Evolutionary conservation across 805 yeast genomes (phyloP).

Genomic region (Pichia phayaonensis): DNA sequence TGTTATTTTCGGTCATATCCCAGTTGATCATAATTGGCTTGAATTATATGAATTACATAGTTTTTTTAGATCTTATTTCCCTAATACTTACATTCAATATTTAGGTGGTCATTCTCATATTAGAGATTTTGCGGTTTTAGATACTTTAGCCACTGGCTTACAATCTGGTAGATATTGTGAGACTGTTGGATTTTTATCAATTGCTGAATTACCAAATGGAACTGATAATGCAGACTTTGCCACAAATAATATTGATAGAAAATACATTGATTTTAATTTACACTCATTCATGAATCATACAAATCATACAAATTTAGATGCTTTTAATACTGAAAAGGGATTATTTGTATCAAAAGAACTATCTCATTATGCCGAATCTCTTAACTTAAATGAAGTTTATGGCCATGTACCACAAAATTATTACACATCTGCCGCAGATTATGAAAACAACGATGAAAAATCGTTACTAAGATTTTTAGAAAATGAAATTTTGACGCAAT

Average conservation of each 20-base stretch:
- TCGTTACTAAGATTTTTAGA: conserved; percentile 57
- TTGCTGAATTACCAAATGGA: conserved; percentile 21
- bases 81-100: conserved; percentile 63
- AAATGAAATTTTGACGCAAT: conserved; percentile 37
- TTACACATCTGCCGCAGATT: conserved; percentile 59
- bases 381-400: conserved; percentile 46
- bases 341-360: conserved; percentile 38
- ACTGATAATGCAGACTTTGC: neutral
- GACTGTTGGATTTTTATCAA: conserved; percentile 81
- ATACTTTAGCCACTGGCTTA: conserved; percentile 61
- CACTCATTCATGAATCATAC: conserved; percentile 66
- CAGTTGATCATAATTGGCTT: conserved; percentile 49
- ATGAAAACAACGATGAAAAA: conserved; percentile 38
- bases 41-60: conserved; percentile 44
- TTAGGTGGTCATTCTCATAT: conserved; percentile 95
- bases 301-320: conserved; percentile 18
- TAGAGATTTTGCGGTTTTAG: conserved; percentile 71
- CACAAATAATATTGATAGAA: conserved; percentile 36
- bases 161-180: conserved; percentile 93
- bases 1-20: conserved; percentile 73
- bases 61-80: conserved; percentile 49
- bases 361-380: conserved; percentile 29
- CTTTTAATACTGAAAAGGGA: conserved; percentile 54
- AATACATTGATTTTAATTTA: conserved; percentile 76
- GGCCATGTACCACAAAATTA: conserved; percentile 67